Evolutionary conservation across 305 asterid species (phyloP).

Genomic region (Solanum hybrid): DNA sequence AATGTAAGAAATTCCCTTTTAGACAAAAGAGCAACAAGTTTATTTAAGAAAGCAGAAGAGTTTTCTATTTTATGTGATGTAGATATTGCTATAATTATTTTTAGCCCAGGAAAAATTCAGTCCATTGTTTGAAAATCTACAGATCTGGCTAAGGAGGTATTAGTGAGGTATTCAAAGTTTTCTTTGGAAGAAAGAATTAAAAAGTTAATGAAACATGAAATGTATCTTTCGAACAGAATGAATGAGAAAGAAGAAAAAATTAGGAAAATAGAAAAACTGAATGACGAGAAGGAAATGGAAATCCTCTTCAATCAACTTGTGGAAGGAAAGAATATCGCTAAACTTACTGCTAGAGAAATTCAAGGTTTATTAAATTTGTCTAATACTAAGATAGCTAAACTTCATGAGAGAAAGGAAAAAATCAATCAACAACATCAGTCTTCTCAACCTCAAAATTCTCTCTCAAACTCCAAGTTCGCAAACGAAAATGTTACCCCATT

Average conservation of each 20-base stretch:
- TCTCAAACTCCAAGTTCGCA: neutral
- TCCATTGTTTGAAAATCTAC: neutral
- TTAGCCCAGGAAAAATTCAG: neutral
- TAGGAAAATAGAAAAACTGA: neutral
- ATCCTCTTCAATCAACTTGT: neutral
- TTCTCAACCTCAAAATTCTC: neutral
- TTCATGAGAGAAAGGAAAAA: neutral
- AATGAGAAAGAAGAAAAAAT: neutral
- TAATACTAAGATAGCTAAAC: neutral
- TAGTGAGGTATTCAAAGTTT: neutral
- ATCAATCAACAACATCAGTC: neutral
- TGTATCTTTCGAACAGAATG: neutral
- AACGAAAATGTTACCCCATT: neutral
- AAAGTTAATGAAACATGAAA: neutral
- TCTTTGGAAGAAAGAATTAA: neutral
- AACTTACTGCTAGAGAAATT: neutral
- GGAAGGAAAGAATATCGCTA: neutral
- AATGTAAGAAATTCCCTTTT: neutral
- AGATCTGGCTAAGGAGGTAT: neutral
- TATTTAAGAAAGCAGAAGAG: neutral
- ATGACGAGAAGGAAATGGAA: neutral
- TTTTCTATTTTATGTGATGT: neutral
- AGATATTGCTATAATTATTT: neutral
- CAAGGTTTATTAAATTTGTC: neutral
- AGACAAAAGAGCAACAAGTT: neutral